A percentile compares a stretch with the other conserved stretches of the same genome.
These are phyloP conservation scores for Chytridium lagenaria DNA, from an alignment of 371 early-diverging fungal species.

Conservation along the genomic window DNA sequence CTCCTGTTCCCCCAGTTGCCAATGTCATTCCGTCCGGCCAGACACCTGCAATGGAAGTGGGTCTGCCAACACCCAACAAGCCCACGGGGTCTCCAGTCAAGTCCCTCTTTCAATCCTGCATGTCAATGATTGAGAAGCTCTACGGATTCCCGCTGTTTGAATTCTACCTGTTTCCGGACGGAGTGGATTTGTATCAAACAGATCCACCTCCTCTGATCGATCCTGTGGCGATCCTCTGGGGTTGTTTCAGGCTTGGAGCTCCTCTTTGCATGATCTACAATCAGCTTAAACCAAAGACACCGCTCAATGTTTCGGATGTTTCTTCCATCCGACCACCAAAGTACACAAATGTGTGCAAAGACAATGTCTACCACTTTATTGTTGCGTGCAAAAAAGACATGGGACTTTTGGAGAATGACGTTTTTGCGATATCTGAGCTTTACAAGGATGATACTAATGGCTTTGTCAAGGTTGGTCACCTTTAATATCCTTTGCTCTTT, in stretches of 20 bases:
- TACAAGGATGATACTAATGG: slow-evolving; percentile 94
- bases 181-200: slow-evolving; percentile 37
- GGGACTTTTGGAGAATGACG: slow-evolving; percentile 75
- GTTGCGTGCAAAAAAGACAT: slow-evolving; percentile 75
- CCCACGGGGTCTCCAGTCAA: neutral
- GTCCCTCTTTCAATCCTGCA: slow-evolving; percentile 51
- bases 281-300: slow-evolving; percentile 63
- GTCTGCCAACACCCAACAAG: neutral
- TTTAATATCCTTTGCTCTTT: neutral
- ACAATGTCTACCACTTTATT: slow-evolving; percentile 79
- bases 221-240: slow-evolving; percentile 88
- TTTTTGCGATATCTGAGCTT: slow-evolving; percentile 78
- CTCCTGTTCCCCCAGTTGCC: neutral
- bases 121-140: slow-evolving; percentile 52
- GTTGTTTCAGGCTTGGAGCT: slow-evolving; percentile 85
- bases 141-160: slow-evolving; percentile 55
- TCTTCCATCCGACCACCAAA: slow-evolving; percentile 50
- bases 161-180: slow-evolving; percentile 55
- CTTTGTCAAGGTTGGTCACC: slow-evolving; percentile 83
- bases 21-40: neutral
- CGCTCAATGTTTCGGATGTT: slow-evolving; percentile 50
- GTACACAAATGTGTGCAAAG: slow-evolving; percentile 78
- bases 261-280: slow-evolving; percentile 87
- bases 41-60: slow-evolving; percentile 9
- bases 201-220: slow-evolving; percentile 55